Base-by-base conservation (phyloP, 1,139 yeast species). In the Petasospora fabianii region DNA sequence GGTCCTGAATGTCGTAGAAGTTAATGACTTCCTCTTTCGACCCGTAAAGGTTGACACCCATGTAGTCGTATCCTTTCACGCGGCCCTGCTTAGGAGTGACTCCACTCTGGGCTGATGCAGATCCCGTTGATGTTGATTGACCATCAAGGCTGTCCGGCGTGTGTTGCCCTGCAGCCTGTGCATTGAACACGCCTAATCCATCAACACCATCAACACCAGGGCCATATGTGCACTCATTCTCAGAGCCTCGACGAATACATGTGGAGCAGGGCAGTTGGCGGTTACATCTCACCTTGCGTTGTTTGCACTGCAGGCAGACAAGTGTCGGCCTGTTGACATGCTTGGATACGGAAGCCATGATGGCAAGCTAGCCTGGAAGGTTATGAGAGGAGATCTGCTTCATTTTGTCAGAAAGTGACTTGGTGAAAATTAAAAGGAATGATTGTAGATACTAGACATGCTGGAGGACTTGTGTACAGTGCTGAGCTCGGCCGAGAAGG, bases 231-330 rank as follows among this genome's bases (percentile, higher is more conserved):
- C 42, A 39, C n/a, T 27, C 27, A 11, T 8, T 5, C 15, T 28
- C 27, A 13, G n/a, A 14, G 3, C 40, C 39, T 20, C 40, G 22
- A 16, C 34, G 35, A 17, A 39, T 15, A 27, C 43, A 39, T 3
- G 34, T 2, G 3, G 39, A 24, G 22, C 43, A 39, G 8, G 43
- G 43, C 2, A 14, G 30, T 13, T 27, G 15, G 11, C 41, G 22
- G 36, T 39, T 36, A 22, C 43, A 39, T 16, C 30, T 32, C 20
- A 39, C 43, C 18, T 39, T 39, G 7, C 40, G 24, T n/a, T 24
- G 19, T 15, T 35, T 35, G 28, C 42, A 39, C 13, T 20, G 17
- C n/a, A 15, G 9, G 16, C 42, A 39, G 9, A 36, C 40, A 4
- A 38, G 32, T 2, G 28, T 20, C 6, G 34, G 37, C 19, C 41